phyloP scores from a whole-genome alignment of 768 basidiomycete genomes.

The Lentinula detonsa region DNA sequence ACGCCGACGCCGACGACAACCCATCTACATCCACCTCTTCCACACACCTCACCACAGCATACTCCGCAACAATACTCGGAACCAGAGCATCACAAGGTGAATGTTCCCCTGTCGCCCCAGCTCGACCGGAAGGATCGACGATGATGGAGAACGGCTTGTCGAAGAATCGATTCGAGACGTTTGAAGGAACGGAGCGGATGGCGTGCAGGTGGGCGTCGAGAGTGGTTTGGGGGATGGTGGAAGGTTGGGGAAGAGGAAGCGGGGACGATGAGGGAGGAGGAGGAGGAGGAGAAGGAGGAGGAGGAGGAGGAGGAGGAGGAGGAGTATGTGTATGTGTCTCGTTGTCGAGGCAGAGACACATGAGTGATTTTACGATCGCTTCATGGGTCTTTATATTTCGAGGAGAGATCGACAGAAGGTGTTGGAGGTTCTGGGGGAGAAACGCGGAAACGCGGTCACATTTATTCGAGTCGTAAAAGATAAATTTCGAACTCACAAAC shows the following conservation, averaged over 20 bases:
- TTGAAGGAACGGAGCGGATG: conserved; percentile 54
- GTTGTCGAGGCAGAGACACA: conserved; percentile 78
- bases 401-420: conserved; percentile 62
- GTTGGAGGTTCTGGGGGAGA: conserved; percentile 59
- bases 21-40: conserved; percentile 35
- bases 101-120: conserved; percentile 88
- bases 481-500: conserved; percentile 36
- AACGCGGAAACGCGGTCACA: neutral
- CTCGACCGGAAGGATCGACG: conserved; percentile 80
- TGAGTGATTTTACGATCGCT: conserved; percentile 66
- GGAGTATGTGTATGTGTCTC: conserved; percentile 49
- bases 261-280: conserved; percentile 17
- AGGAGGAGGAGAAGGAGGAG: too few relatives aligned
- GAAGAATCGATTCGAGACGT: conserved; percentile 78
- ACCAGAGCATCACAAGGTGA: conserved; percentile 87
- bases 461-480: neutral
- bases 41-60: conserved; percentile 66
- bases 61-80: conserved; percentile 83
- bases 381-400: conserved; percentile 55
- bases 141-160: conserved; percentile 83
- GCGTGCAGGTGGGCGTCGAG: conserved; percentile 74
- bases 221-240: conserved; percentile 26
- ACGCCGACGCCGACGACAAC: too few relatives aligned
- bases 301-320: too few relatives aligned
- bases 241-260: conserved; percentile 19